phyloP scores from a whole-genome alignment of 306 rosid genomes.

The Canavalia gladiata region DNA sequence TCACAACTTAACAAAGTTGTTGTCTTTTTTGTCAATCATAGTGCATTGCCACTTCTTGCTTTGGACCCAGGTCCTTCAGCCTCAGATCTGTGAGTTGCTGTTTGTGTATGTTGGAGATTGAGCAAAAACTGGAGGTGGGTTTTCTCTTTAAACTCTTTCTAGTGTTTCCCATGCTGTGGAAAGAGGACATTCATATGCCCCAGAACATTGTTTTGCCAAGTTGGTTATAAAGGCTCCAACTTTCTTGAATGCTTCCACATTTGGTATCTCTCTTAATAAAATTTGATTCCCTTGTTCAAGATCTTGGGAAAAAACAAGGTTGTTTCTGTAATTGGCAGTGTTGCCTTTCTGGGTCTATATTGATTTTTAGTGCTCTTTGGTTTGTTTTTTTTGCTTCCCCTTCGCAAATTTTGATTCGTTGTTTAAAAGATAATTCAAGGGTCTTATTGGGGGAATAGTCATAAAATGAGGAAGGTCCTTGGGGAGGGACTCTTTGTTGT shows the following conservation, averaged over 20 bases:
- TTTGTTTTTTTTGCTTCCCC: slow-evolving; percentile 29
- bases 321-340: slow-evolving; percentile 48
- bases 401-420: slow-evolving; percentile 42
- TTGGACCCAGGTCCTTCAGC: slow-evolving; percentile 13
- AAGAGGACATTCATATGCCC: slow-evolving; percentile 44
- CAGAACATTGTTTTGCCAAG: slow-evolving; percentile 46
- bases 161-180: slow-evolving; percentile 21
- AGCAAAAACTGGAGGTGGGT: slow-evolving; percentile 52
- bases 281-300: slow-evolving; percentile 43
- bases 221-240: slow-evolving; percentile 52
- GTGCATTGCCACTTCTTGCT: slow-evolving; percentile 42
- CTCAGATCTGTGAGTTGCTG: slow-evolving; percentile 63
- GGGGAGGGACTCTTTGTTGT: slow-evolving; percentile 49
- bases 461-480: slow-evolving; percentile 60
- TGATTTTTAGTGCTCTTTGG: slow-evolving; percentile 15
- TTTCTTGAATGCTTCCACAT: slow-evolving; percentile 44
- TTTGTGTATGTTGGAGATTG: slow-evolving; percentile 42
- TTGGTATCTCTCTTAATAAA: not conserved
- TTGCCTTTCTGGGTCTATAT: slow-evolving; percentile 44
- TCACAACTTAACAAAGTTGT: slow-evolving; percentile 39
- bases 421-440: slow-evolving; percentile 10
- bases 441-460: slow-evolving; percentile 39
- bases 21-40: slow-evolving; percentile 42
- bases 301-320: slow-evolving; percentile 36
- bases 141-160: slow-evolving; percentile 39